Conservation (phyloP, 495 filamentous ascomycete species). For the Penicillium bovifimosum region DNA sequence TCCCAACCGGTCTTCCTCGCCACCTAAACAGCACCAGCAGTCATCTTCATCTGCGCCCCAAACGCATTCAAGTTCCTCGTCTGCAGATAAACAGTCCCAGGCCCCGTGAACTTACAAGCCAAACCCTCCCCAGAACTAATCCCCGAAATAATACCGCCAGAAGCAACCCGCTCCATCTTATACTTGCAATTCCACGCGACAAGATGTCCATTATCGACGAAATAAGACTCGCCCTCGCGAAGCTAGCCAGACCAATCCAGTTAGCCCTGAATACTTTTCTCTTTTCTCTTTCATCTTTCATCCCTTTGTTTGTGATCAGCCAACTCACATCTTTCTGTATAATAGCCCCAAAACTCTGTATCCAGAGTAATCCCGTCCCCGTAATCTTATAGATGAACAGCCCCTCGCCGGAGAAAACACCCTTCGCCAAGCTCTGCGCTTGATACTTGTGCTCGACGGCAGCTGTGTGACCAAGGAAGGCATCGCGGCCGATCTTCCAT, state of each 20-base stretch:
- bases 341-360: slow-evolving; percentile 91
- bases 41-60: slow-evolving; percentile 34
- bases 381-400: slow-evolving; percentile 84
- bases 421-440: slow-evolving; percentile 81
- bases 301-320: too few species aligned
- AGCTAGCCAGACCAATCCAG: slow-evolving; percentile 47
- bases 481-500: slow-evolving; percentile 81
- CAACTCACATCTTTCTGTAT: slow-evolving; percentile 84
- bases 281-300: too few species aligned
- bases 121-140: slow-evolving; percentile 77
- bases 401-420: slow-evolving; percentile 89
- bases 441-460: slow-evolving; percentile 79
- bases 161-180: slow-evolving; percentile 74
- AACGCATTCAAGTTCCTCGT: slow-evolving; percentile 75
- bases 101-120: slow-evolving; percentile 89
- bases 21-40: slow-evolving; percentile 13
- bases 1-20: too few species aligned
- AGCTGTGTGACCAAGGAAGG: slow-evolving; percentile 71
- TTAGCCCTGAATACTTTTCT: slow-evolving; percentile 7
- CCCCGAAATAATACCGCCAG: slow-evolving; percentile 79
- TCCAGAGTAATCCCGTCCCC: slow-evolving; percentile 75
- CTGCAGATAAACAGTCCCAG: slow-evolving; percentile 89
- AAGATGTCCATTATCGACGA: slow-evolving; percentile 91
- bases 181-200: slow-evolving; percentile 98
- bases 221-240: slow-evolving; percentile 72